A percentile compares a stretch with the other conserved stretches of the same genome.
Evolutionary conservation across 805 yeast species (phyloP).

Genomic region (Teunomyces gatunensis): DNA sequence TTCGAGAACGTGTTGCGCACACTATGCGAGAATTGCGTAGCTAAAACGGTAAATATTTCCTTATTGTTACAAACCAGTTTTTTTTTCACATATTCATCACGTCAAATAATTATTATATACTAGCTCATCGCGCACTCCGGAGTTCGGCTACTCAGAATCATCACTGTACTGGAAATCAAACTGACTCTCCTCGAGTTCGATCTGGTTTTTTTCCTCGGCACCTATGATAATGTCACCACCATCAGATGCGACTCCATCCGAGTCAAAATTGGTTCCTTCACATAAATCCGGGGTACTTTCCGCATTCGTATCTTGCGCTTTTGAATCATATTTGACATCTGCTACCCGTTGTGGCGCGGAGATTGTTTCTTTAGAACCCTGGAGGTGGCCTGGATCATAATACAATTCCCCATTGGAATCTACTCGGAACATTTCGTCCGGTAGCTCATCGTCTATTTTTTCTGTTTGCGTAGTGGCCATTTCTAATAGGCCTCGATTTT

Average conservation of each 20-base stretch:
- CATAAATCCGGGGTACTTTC: neutral
- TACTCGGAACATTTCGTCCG: slow-evolving; percentile 16
- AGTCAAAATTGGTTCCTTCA: neutral
- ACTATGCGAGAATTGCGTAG: neutral
- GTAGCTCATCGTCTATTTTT: slow-evolving; percentile 12
- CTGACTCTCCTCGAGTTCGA: slow-evolving; percentile 15
- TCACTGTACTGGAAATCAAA: slow-evolving; percentile 19
- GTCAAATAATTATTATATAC: neutral
- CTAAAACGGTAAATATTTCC: neutral
- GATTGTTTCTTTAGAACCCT: neutral
- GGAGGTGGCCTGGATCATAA: slow-evolving; percentile 14
- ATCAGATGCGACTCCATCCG: neutral
- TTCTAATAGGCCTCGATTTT: neutral
- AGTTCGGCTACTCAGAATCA: slow-evolving; percentile 7
- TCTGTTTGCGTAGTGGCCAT: neutral
- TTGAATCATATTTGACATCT: neutral
- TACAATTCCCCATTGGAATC: slow-evolving; percentile 20
- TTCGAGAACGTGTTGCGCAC: neutral
- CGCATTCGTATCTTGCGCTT: neutral
- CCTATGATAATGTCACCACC: slow-evolving; percentile 3
- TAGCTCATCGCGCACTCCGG: neutral
- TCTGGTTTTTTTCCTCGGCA: slow-evolving; percentile 6
- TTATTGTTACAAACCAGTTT: neutral
- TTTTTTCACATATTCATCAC: neutral
- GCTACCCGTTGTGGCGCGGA: neutral